phyloP scores from a whole-genome alignment of 208 protist species.

The Acanthamoeba castellanii region DNA sequence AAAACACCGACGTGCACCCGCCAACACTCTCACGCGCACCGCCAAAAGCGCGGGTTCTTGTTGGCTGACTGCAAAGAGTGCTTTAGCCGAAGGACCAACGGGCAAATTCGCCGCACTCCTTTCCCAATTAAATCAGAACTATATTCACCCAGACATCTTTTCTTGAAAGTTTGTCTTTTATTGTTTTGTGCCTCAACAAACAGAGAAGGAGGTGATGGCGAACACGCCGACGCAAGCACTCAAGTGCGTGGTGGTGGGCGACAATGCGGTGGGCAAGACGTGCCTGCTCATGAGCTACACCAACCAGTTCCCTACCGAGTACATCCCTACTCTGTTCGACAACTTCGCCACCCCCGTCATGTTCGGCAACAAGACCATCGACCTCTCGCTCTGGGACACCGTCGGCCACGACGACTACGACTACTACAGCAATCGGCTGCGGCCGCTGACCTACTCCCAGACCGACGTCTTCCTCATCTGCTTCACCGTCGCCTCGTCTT shows the following conservation, averaged over 20 bases:
- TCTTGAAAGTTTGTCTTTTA: too few relatives aligned
- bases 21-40: too few relatives aligned
- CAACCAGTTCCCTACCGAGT: not conserved
- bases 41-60: too few relatives aligned
- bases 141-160: too few relatives aligned
- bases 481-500: not conserved
- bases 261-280: not conserved
- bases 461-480: slow-evolving; percentile 30
- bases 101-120: too few relatives aligned
- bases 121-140: too few relatives aligned
- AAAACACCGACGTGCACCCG: too few relatives aligned
- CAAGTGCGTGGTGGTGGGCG: slow-evolving; percentile 25
- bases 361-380: not conserved
- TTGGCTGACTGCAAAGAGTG: too few relatives aligned
- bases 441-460: not conserved
- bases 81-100: too few relatives aligned
- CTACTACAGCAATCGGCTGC: not conserved
- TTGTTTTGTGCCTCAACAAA: too few relatives aligned
- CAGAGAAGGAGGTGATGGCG: too few relatives aligned
- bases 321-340: too few relatives aligned
- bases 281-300: not conserved
- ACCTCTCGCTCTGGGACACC: not conserved
- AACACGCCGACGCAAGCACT: not conserved
- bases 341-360: not conserved
- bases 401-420: not conserved